Conservation (phyloP, 1,284 basidiomycete genomes). For the Sphaerobolus stellatus region DNA sequence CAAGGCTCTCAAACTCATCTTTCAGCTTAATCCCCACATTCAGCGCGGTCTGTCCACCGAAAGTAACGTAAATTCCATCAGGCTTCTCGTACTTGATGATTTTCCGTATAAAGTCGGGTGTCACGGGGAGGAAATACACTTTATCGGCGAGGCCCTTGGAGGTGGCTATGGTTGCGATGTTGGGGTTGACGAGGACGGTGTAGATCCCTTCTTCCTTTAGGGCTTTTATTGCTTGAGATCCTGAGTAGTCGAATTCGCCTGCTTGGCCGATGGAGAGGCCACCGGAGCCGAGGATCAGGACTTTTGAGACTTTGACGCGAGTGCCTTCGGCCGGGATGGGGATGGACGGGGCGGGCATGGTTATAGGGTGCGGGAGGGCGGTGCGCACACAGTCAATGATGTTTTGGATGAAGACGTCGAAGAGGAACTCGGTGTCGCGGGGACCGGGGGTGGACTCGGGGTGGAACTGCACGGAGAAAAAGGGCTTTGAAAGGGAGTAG, state of each 20-base stretch:
- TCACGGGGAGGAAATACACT: constrained; percentile 98
- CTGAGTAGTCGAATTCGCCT: constrained; percentile 99
- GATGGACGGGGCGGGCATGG: constrained; percentile 80
- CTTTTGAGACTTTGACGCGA: constrained; percentile 70
- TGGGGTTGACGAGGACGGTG: constrained; percentile 97
- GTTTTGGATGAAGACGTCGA: constrained; percentile 95
- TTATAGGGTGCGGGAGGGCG: constrained; percentile 70
- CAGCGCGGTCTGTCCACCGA: constrained; percentile 96
- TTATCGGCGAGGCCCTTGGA: constrained; percentile 97
- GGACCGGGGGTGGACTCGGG: constrained; percentile 99
- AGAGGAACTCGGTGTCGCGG: constrained; percentile 97
- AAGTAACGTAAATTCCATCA: constrained; percentile 98
- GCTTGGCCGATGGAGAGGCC: constrained; percentile 98
- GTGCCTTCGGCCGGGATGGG: constrained; percentile 70
- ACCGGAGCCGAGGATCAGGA: constrained; percentile 96
- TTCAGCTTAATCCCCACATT: constrained; percentile 97
- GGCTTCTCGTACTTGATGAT: constrained; percentile 98
- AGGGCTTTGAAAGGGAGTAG: constrained; percentile 87
- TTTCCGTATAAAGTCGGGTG: constrained; percentile 95
- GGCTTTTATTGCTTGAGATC: constrained; percentile 98
- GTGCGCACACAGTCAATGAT: constrained; percentile 75
- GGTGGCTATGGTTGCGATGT: constrained; percentile 99
- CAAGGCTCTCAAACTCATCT: constrained; percentile 87
- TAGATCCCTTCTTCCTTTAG: constrained; percentile 99
- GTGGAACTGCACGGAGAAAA: constrained; percentile 99